Evolutionary conservation across 768 basidiomycete species (phyloP).

Genomic region (Cubamyces lactineus): DNA sequence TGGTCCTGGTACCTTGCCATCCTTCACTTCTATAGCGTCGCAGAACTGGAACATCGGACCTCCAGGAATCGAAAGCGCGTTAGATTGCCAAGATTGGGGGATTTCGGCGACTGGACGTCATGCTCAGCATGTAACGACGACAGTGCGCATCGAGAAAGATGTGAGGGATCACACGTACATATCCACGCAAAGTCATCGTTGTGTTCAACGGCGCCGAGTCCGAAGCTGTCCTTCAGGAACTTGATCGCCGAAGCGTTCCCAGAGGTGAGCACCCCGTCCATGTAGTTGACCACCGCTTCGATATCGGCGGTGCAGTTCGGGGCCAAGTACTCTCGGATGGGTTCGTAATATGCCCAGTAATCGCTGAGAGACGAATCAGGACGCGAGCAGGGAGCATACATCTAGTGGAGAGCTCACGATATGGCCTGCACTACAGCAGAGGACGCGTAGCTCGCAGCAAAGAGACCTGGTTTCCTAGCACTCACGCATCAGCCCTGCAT

Average conservation of each 20-base stretch:
- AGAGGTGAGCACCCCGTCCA: slow-evolving; percentile 55
- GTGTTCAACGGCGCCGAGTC: slow-evolving; percentile 57
- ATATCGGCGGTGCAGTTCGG: slow-evolving; percentile 72
- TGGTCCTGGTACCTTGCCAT: slow-evolving; percentile 49
- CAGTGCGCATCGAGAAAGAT: too few species aligned
- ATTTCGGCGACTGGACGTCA: too few species aligned
- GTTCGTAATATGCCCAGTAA: slow-evolving; percentile 72
- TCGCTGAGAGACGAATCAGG: slow-evolving; percentile 31
- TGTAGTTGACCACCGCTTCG: slow-evolving; percentile 56
- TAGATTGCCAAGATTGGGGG: too few species aligned
- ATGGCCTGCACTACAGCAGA: slow-evolving; percentile 65
- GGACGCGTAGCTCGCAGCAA: slow-evolving; percentile 62
- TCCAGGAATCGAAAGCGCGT: too few species aligned
- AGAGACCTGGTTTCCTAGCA: slow-evolving; percentile 55
- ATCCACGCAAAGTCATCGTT: slow-evolving; percentile 65
- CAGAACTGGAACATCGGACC: slow-evolving; percentile 57
- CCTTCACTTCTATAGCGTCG: slow-evolving; percentile 62
- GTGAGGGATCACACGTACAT: slow-evolving; percentile 33
- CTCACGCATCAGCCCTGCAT: too few species aligned
- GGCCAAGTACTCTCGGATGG: slow-evolving; percentile 65
- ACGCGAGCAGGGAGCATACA: not conserved
- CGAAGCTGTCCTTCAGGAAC: slow-evolving; percentile 56
- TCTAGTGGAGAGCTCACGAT: slow-evolving; percentile 14
- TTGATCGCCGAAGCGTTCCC: slow-evolving; percentile 49
- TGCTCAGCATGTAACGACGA: too few species aligned